phyloP scores from a whole-genome alignment of 164 flowering plant species.

The Tinospora cordifolia region DNA sequence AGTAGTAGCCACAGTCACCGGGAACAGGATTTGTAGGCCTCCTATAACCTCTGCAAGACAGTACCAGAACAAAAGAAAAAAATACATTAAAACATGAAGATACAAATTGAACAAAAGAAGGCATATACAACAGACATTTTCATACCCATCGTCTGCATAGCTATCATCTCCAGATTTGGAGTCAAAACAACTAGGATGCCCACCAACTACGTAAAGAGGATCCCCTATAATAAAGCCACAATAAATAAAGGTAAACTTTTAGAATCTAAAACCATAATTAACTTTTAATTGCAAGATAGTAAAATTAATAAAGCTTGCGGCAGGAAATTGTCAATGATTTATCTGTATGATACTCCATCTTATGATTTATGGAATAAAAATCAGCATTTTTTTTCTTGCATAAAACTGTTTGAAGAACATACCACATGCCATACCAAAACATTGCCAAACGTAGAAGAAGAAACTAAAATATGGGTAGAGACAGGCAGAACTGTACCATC shows the following conservation, averaged over 20 bases:
- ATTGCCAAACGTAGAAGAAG: too few species aligned
- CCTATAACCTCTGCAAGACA: conserved; percentile 51
- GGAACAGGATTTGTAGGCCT: conserved; percentile 80
- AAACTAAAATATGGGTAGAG: too few species aligned
- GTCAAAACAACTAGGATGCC: conserved; percentile 50
- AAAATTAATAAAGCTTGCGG: not conserved
- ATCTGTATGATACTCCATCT: too few species aligned
- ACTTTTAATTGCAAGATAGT: not conserved
- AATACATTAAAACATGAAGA: too few species aligned
- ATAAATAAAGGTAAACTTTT: not conserved
- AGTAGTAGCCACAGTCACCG: conserved; percentile 89
- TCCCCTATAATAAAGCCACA: conserved; percentile 54
- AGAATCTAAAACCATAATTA: not conserved
- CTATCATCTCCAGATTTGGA: conserved; percentile 34
- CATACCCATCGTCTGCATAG: conserved; percentile 76
- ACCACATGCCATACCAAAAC: too few species aligned
- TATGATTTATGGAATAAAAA: too few species aligned
- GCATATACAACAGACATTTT: not conserved
- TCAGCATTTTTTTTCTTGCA: too few species aligned
- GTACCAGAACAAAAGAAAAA: not conserved
- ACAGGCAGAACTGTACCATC: too few species aligned
- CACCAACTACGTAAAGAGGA: conserved; percentile 75
- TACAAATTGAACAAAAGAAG: not conserved
- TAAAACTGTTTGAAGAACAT: too few species aligned
- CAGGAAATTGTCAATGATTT: not conserved